Percentiles rank a stretch among this genome's conserved stretches.
phyloP scores from a whole-genome alignment of 352 stramenopile genomes.

The Thraustochytrium sp. region DNA sequence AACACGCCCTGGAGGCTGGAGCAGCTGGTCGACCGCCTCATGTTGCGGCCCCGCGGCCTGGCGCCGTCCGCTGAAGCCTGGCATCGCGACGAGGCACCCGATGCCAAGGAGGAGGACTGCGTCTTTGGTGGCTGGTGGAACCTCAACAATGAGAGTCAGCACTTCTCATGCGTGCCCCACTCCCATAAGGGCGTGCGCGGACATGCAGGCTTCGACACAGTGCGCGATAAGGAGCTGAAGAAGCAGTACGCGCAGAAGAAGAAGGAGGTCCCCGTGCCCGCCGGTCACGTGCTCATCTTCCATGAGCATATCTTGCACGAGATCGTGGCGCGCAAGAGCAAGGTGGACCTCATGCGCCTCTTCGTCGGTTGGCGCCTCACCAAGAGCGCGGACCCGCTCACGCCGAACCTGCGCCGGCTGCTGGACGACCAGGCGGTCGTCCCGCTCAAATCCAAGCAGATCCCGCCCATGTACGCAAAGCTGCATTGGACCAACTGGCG shows the following conservation, averaged over 20 bases:
- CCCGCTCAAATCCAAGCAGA: background rate
- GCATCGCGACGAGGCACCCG: background rate
- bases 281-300: background rate
- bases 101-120: background rate
- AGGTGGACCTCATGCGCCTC: background rate
- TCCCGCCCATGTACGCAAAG: conserved; percentile 10
- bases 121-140: background rate
- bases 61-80: background rate
- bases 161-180: background rate
- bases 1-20: background rate
- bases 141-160: background rate
- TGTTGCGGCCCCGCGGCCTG: no score
- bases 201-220: background rate
- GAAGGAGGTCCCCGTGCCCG: background rate
- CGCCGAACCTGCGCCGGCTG: background rate
- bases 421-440: background rate
- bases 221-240: background rate
- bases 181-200: background rate
- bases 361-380: background rate
- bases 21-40: background rate
- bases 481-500: conserved; percentile 14
- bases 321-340: background rate
- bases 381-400: background rate
- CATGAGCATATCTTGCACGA: conserved; percentile 3
- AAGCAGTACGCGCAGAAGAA: background rate